phyloP scores from a whole-genome alignment of 441 rosid genomes.

The Pelargonium fulgidum region DNA sequence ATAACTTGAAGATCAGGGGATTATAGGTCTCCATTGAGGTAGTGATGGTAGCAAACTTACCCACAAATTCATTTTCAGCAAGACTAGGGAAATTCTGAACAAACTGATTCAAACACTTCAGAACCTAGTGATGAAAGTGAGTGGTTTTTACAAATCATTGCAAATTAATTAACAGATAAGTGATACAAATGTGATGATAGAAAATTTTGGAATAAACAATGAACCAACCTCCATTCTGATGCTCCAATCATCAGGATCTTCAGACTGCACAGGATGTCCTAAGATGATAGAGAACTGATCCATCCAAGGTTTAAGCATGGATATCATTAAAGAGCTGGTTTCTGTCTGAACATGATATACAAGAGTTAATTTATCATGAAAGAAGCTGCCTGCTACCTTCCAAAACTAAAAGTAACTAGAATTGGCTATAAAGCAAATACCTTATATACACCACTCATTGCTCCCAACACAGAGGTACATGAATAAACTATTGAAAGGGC shows the following conservation, averaged over 20 bases:
- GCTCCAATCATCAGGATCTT: slow-evolving; percentile 96
- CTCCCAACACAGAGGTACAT: slow-evolving; percentile 70
- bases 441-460: slow-evolving; percentile 81
- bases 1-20: slow-evolving; percentile 3
- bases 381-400: slow-evolving; percentile 24
- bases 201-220: slow-evolving; percentile 16
- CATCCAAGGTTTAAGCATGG: slow-evolving; percentile 75
- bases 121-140: slow-evolving; percentile 41
- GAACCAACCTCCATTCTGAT: slow-evolving; percentile 79
- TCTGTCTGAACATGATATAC: slow-evolving; percentile 57
- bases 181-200: slow-evolving; percentile 4
- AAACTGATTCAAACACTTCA: slow-evolving; percentile 87
- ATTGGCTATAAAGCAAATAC: slow-evolving; percentile 30
- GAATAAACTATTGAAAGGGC: slow-evolving; percentile 81
- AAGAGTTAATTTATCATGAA: slow-evolving; percentile 31
- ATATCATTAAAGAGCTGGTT: slow-evolving; percentile 46
- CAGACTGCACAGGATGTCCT: slow-evolving; percentile 65
- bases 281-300: slow-evolving; percentile 58
- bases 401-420: slow-evolving; percentile 16
- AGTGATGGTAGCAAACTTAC: slow-evolving; percentile 35
- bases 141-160: slow-evolving; percentile 9
- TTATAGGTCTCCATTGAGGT: slow-evolving; percentile 3
- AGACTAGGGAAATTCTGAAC: slow-evolving; percentile 75
- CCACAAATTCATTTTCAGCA: slow-evolving; percentile 59
- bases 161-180: background rate